phyloP scores from a whole-genome alignment of 73 alveolate genomes.

The Paramecium octaurelia region DNA sequence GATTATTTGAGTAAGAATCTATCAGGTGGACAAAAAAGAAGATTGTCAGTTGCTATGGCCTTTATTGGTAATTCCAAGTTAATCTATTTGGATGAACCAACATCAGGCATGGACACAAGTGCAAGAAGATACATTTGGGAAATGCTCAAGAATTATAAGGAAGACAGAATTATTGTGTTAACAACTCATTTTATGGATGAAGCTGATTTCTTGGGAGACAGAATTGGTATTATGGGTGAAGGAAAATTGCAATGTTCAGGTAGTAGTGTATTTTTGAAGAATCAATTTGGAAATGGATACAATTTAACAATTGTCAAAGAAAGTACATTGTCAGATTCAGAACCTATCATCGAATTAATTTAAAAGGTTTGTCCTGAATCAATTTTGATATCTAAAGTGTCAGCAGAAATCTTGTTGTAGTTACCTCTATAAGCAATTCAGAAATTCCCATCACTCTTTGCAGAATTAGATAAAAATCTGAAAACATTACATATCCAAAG shows the following conservation, averaged over 20 bases:
- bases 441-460: slow-evolving; percentile 66
- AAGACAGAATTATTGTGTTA: slow-evolving; percentile 86
- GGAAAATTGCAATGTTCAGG: slow-evolving; percentile 93
- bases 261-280: slow-evolving; percentile 84
- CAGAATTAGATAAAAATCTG: slow-evolving; percentile 65
- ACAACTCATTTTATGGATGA: slow-evolving; percentile 99
- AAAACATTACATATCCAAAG: slow-evolving; percentile 50
- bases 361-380: slow-evolving; percentile 49
- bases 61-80: slow-evolving; percentile 90
- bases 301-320: slow-evolving; percentile 68
- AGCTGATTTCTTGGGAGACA: slow-evolving; percentile 96
- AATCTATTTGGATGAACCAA: slow-evolving; percentile 95
- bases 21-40: slow-evolving; percentile 94
- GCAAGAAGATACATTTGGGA: slow-evolving; percentile 96
- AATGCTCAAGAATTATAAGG: slow-evolving; percentile 86
- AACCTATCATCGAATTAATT: slow-evolving; percentile 60
- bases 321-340: slow-evolving; percentile 9
- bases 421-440: slow-evolving; percentile 57
- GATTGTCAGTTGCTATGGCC: slow-evolving; percentile 91
- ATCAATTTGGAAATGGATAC: slow-evolving; percentile 88
- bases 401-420: slow-evolving; percentile 69
- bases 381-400: slow-evolving; percentile 65
- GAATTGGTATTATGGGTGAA: slow-evolving; percentile 94
- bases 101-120: slow-evolving; percentile 95
- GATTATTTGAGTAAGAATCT: slow-evolving; percentile 78